These are phyloP conservation scores for Arxiozyma bovina DNA, from an alignment of 1,139 yeast species.

Conservation along the genomic window DNA sequence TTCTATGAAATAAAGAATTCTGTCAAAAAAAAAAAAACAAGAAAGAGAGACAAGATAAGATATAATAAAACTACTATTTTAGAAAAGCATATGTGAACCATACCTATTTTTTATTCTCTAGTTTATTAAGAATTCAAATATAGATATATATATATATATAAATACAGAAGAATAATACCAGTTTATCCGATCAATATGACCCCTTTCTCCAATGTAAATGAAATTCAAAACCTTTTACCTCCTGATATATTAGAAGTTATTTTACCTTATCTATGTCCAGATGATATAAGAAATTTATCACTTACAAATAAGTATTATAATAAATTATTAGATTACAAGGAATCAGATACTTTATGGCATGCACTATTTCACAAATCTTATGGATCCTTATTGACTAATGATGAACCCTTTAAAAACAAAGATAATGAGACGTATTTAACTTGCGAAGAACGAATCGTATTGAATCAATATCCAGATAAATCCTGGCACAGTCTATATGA, in stretches of 20 bases:
- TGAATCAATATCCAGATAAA: constrained; percentile 23
- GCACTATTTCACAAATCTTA: constrained; percentile 43
- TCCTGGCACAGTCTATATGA: constrained; percentile 48
- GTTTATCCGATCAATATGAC: neutral
- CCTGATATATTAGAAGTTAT: constrained; percentile 28
- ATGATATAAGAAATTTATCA: constrained; percentile 43
- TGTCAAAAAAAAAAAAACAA: too few species aligned
- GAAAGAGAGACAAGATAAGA: neutral
- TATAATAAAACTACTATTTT: neutral
- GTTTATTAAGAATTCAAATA: too few species aligned
- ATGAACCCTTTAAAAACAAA: constrained; percentile 35
- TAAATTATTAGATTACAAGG: constrained; percentile 29
- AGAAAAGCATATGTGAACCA: too few species aligned
- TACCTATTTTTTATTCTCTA: too few species aligned
- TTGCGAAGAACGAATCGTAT: constrained; percentile 28
- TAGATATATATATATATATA: too few species aligned
- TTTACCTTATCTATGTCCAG: constrained; percentile 33
- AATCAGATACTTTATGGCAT: constrained; percentile 39
- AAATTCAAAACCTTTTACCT: constrained; percentile 11
- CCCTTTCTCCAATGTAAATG: neutral
- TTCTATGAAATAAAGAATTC: too few species aligned
- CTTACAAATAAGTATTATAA: constrained; percentile 34
- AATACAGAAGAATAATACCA: neutral
- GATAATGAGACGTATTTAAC: constrained; percentile 18
- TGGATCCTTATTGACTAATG: constrained; percentile 33